phyloP scores from a whole-genome alignment of 2,329 filamentous ascomycete species.

The Aspergillus luchuensis region DNA sequence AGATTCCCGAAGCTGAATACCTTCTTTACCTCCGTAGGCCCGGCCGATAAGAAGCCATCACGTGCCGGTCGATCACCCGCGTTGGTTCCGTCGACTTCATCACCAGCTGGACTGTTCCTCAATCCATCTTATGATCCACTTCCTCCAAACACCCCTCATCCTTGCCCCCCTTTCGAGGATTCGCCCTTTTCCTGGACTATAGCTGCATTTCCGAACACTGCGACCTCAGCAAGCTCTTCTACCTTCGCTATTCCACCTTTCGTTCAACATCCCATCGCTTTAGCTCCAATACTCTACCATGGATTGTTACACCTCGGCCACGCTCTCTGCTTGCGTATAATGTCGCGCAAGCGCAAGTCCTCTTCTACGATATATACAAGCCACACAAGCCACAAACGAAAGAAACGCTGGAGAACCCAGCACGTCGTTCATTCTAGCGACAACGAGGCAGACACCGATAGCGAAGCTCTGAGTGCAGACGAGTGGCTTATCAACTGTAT shows the following conservation, averaged over 20 bases:
- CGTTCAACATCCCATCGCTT: neutral
- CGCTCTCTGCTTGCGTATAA: constrained; percentile 28
- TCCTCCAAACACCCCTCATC: constrained; percentile 11
- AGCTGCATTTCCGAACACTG: neutral
- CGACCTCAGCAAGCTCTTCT: no score
- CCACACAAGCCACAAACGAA: constrained; percentile 12
- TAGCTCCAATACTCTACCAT: constrained; percentile 18
- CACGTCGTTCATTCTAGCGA: constrained; percentile 18
- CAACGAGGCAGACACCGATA: constrained; percentile 14
- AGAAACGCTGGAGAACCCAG: constrained; percentile 10
- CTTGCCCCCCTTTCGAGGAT: neutral
- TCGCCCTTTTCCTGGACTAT: neutral
- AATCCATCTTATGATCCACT: constrained; percentile 9
- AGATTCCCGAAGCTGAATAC: neutral
- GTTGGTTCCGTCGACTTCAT: constrained; percentile 22
- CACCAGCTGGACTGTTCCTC: constrained; percentile 14
- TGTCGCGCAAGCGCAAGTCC: constrained; percentile 27
- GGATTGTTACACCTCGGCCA: constrained; percentile 18
- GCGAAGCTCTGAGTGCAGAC: constrained; percentile 25
- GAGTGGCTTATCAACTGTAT: constrained; percentile 41
- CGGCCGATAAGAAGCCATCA: constrained; percentile 31
- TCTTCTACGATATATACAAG: constrained; percentile 20
- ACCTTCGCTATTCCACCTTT: neutral
- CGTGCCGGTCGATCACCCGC: constrained; percentile 35
- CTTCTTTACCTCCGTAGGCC: neutral